Evolutionary conservation across 192 early-diverging fungal species (phyloP).

Genomic region (Glomus cerebriforme): DNA sequence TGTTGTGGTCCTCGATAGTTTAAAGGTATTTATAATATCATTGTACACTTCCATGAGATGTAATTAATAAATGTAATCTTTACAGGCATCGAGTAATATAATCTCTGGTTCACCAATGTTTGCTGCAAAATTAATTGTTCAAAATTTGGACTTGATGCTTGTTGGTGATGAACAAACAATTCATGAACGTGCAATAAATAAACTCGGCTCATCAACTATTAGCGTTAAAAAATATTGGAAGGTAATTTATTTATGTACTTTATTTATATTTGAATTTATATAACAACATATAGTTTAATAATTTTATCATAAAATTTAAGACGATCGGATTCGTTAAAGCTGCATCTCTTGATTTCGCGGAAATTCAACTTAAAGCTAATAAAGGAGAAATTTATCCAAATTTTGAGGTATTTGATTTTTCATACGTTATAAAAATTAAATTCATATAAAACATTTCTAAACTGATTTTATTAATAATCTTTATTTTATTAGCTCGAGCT

Average conservation of each 20-base stretch:
- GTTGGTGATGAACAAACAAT: constrained; percentile 47
- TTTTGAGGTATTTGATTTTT: constrained; percentile 32
- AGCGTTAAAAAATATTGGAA: constrained; percentile 26
- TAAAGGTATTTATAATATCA: constrained; percentile 51
- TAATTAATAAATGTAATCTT: background rate
- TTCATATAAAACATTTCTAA: background rate
- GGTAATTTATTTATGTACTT: background rate
- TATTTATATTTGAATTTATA: background rate
- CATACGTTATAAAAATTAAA: background rate
- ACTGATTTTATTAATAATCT: background rate
- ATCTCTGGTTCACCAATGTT: constrained; percentile 65
- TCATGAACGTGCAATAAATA: constrained; percentile 12
- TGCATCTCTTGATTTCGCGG: constrained; percentile 35
- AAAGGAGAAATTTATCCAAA: constrained; percentile 37
- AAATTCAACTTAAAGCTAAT: constrained; percentile 40
- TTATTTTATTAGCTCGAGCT: constrained; percentile 50
- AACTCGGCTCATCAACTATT: background rate
- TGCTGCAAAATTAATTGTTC: constrained; percentile 49
- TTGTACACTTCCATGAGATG: background rate
- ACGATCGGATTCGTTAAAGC: constrained; percentile 42
- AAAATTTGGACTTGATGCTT: constrained; percentile 54
- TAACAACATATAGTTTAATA: background rate
- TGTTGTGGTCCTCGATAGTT: constrained; percentile 54
- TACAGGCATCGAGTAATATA: constrained; percentile 55
- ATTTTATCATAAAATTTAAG: constrained; percentile 34